Base-by-base conservation (phyloP, 208 protist genomes). In the Wallacemonas sp. region DNA sequence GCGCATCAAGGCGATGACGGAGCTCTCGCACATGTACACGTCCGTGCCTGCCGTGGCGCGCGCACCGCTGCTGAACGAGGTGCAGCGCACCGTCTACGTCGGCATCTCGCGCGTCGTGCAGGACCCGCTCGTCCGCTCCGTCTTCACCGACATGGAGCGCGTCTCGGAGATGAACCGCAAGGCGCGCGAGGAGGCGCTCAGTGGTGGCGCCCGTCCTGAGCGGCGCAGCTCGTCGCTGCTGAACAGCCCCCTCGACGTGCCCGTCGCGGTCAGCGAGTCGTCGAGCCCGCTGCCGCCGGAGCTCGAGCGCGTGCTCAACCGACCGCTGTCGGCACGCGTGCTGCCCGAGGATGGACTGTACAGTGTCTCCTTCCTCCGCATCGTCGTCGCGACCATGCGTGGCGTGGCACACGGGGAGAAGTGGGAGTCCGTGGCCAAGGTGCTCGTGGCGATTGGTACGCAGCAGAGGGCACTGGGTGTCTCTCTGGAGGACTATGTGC, bases 1-100 rank as follows among this genome's bases (percentile, higher is more conserved):
- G 22, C 82, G 86, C 20, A 57, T 67, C 29, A 68, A 81, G 68
- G 74, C 65, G 11, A 69, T 61, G 61, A 54, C 67, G 7, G 64
- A 72, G 57, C 72, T 46, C 11, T 81, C 82, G 26, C 31, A 59
- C 52, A 29, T 59, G 12, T 59, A 59, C 32, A 59, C 52, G 20
- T 59, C 84, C 41, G 84, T 95, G 25, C 90, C 90, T 1, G 66
- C 79, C 3, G 79, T 71, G 29, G 90, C 90, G 23, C 59, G 79
- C 2, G 82, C 90, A 7, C 87, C 90, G 38, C 74, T 95, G 23
- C 72, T 95, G 38, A 92, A 78, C 49, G 90, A 95, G 59, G 67
- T 95, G 10, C 81, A 86, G 72, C 82, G 90, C 26, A 93, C 85
- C n/a, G 87, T 93, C 46, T 82, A 72, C 33, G 66, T 83, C 12